These are phyloP conservation scores for Aureobasidium sp. DNA, from an alignment of 2,329 filamentous ascomycete species.

Conservation along the genomic window DNA sequence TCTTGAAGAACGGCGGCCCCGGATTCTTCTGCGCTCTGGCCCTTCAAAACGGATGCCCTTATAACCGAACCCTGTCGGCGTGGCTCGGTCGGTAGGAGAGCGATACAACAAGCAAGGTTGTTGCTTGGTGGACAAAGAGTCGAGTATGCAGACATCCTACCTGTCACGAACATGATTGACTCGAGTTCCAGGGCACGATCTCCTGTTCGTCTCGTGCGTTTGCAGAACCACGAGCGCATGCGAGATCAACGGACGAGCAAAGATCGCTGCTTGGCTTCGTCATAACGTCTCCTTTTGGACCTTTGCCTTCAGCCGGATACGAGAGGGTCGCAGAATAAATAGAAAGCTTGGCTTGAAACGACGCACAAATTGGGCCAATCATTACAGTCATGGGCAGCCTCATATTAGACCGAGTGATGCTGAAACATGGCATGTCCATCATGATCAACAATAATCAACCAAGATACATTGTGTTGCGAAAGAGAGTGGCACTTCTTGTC, in stretches of 20 bases:
- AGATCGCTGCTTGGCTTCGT: slow-evolving; percentile 47
- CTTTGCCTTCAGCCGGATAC: slow-evolving; percentile 2
- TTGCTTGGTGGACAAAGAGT: background rate
- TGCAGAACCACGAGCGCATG: slow-evolving; percentile 3
- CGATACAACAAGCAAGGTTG: background rate
- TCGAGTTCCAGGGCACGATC: background rate
- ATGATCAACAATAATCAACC: background rate
- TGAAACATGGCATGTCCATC: slow-evolving; percentile 1
- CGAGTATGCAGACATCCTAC: background rate
- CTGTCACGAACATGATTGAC: background rate
- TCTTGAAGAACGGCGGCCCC: slow-evolving; percentile 5
- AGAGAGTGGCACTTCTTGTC: too few relatives aligned
- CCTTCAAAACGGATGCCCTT: background rate
- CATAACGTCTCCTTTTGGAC: slow-evolving; percentile 54
- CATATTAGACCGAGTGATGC: background rate
- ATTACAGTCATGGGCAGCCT: background rate
- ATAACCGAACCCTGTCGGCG: background rate
- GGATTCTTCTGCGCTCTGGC: slow-evolving; percentile 7
- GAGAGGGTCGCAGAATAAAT: slow-evolving; percentile 5
- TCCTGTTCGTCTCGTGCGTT: background rate
- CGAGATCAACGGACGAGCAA: slow-evolving; percentile 9
- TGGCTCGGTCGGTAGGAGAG: background rate
- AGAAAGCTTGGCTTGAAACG: slow-evolving; percentile 1
- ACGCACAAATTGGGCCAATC: background rate
- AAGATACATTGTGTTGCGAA: too few relatives aligned